phyloP scores from a whole-genome alignment of 495 filamentous ascomycete genomes.

The Daldinia grandis region DNA sequence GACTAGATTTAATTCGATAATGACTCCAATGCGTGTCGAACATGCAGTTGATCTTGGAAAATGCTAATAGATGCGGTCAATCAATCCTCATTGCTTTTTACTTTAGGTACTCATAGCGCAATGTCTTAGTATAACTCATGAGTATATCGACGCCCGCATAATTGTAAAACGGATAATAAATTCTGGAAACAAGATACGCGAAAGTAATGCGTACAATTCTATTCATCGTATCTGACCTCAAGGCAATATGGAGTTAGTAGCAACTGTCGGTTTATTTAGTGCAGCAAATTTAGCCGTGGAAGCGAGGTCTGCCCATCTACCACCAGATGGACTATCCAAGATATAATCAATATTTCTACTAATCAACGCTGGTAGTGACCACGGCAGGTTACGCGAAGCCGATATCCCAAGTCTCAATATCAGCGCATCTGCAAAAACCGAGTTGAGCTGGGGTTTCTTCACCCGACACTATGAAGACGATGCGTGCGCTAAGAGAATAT shows the following conservation, averaged over 20 bases:
- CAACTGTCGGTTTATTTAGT: conserved; percentile 12
- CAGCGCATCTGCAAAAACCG: conserved; percentile 59
- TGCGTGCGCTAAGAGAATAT: conserved; percentile 53
- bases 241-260: conserved; percentile 22
- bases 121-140: neutral
- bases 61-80: neutral
- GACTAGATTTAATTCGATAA: neutral
- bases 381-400: conserved; percentile 35
- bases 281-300: neutral
- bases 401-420: conserved; percentile 55
- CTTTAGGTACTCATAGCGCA: neutral
- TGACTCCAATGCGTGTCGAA: neutral
- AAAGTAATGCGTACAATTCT: neutral
- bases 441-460: conserved; percentile 56
- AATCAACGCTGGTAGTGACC: conserved; percentile 41
- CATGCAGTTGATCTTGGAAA: neutral
- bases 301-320: conserved; percentile 7
- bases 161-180: neutral
- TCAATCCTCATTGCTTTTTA: neutral
- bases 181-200: neutral
- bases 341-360: conserved; percentile 28
- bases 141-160: neutral
- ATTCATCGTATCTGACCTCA: neutral
- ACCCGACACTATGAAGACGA: conserved; percentile 56
- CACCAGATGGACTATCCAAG: neutral